Conservation (phyloP, 2,329 filamentous ascomycete species). For the Botrytis sinoallii region DNA sequence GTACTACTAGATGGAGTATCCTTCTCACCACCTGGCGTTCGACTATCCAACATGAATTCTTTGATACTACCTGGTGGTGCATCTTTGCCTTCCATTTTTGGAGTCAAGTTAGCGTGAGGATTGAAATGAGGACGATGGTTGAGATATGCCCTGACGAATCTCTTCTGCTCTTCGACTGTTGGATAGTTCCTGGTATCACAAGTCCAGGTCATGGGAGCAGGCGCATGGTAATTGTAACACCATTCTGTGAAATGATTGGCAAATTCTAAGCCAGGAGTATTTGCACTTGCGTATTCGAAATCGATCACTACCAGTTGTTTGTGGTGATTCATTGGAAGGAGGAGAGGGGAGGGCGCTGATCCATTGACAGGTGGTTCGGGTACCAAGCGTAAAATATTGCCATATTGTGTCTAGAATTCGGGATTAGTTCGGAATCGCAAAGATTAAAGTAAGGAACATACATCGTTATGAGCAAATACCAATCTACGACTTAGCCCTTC, state of each 20-base stretch:
- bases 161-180: conserved; percentile 72
- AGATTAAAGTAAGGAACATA: conserved; percentile 45
- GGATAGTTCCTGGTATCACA: conserved; percentile 74
- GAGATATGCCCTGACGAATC: conserved; percentile 84
- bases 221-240: conserved; percentile 95
- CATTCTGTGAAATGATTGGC: conserved; percentile 98
- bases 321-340: conserved; percentile 87
- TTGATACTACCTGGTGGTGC: conserved; percentile 29
- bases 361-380: conserved; percentile 51
- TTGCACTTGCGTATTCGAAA: conserved; percentile 94
- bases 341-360: conserved; percentile 64
- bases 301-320: conserved; percentile 97
- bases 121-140: conserved; percentile 71
- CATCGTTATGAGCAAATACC: conserved; percentile 97
- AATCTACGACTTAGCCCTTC: conserved; percentile 68
- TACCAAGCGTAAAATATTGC: conserved; percentile 80
- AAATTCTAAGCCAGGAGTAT: conserved; percentile 82
- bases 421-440: conserved; percentile 20
- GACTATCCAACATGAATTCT: conserved; percentile 78
- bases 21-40: conserved; percentile 42
- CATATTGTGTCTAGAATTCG: conserved; percentile 79
- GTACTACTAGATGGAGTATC: conserved; percentile 41
- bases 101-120: conserved; percentile 43
- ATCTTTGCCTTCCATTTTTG: conserved; percentile 36
- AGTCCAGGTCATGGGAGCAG: conserved; percentile 55